Conservation (phyloP, 345 rosid genomes). For the Bretschneidera sinensis region DNA sequence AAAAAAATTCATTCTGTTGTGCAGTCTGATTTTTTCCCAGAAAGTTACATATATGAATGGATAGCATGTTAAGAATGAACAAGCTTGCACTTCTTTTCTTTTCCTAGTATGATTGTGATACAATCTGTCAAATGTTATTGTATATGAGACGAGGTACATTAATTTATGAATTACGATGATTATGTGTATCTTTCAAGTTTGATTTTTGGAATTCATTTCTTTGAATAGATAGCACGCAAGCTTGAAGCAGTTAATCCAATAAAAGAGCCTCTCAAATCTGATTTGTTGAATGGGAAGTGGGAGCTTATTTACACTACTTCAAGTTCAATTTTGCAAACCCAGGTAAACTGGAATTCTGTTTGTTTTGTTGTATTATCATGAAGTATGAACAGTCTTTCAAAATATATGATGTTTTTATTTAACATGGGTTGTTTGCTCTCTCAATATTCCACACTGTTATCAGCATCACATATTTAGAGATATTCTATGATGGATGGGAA, state of each 20-base stretch:
- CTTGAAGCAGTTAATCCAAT: conserved; percentile 78
- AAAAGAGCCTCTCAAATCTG: conserved; percentile 76
- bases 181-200: background rate
- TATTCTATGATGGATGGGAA: background rate
- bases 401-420: background rate
- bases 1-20: too few relatives aligned
- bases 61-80: too few relatives aligned
- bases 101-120: too few relatives aligned
- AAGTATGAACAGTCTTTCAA: background rate
- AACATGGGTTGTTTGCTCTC: background rate
- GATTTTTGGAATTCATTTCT: background rate
- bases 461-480: background rate
- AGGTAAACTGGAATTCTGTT: conserved; percentile 30
- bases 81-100: too few relatives aligned
- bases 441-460: background rate
- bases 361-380: too few relatives aligned
- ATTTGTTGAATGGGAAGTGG: conserved; percentile 80
- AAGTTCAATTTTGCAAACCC: conserved; percentile 67
- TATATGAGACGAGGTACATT: too few relatives aligned
- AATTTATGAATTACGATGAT: too few relatives aligned
- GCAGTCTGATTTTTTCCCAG: too few relatives aligned
- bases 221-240: conserved; percentile 58
- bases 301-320: conserved; percentile 93
- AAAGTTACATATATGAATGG: too few relatives aligned
- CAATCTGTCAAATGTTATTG: too few relatives aligned